A percentile compares a stretch with the other conserved stretches of the same genome.
Conservation (phyloP, 441 rosid species). For the Corymbia citriodora region DNA sequence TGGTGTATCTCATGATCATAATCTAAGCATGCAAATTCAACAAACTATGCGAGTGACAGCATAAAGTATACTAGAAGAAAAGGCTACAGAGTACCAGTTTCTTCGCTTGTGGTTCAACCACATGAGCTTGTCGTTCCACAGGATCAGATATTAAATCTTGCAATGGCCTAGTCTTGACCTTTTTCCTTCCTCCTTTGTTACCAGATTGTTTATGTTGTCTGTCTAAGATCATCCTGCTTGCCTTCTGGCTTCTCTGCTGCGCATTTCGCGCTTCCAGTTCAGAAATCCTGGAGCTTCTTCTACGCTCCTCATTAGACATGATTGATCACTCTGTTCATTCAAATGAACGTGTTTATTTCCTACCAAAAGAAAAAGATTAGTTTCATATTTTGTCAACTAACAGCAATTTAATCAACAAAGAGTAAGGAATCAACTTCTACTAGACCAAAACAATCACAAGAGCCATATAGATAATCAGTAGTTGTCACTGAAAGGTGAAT, state of each 20-base stretch:
- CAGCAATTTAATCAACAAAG: neutral
- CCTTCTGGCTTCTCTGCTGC: neutral
- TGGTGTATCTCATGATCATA: neutral
- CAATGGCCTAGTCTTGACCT: slow-evolving; percentile 15
- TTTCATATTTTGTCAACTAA: neutral
- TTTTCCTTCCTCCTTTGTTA: slow-evolving; percentile 12
- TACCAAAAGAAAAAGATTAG: neutral
- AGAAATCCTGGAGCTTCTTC: slow-evolving; percentile 27
- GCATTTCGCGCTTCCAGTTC: slow-evolving; percentile 27
- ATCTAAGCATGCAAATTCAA: neutral
- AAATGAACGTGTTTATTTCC: neutral
- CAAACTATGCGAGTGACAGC: neutral
- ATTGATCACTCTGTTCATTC: neutral
- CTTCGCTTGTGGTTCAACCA: neutral
- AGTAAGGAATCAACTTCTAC: neutral
- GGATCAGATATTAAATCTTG: slow-evolving; percentile 17
- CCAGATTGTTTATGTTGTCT: neutral
- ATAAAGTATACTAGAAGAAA: neutral
- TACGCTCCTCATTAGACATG: slow-evolving; percentile 10
- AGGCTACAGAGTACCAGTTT: neutral
- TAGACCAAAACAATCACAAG: neutral
- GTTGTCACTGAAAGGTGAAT: neutral
- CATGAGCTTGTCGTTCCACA: neutral
- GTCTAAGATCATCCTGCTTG: neutral
- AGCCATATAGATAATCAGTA: neutral